Percentiles rank a stretch among this genome's conserved stretches.
Evolutionary conservation across 805 yeast genomes (phyloP).

Genomic region (Sungouiozyma ichnusensis): DNA sequence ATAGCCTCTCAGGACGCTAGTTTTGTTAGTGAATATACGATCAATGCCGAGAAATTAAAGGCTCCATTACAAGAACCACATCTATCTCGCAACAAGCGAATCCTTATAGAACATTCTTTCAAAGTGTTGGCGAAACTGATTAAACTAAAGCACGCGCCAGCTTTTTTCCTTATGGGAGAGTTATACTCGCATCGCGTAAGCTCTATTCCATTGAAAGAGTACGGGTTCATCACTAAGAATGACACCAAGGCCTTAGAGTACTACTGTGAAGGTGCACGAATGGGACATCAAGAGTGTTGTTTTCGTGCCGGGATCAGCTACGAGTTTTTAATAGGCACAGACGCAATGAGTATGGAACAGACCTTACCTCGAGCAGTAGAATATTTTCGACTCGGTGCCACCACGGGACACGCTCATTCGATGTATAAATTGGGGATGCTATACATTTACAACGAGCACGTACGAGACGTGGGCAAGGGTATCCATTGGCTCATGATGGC

Average conservation of each 20-base stretch:
- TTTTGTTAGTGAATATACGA: slow-evolving; percentile 34
- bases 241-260: slow-evolving; percentile 50
- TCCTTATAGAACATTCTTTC: slow-evolving; percentile 46
- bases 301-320: slow-evolving; percentile 62
- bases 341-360: slow-evolving; percentile 34
- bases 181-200: slow-evolving; percentile 38
- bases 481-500: slow-evolving; percentile 45
- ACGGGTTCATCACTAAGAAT: slow-evolving; percentile 36
- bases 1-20: slow-evolving; percentile 36
- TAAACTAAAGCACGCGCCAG: slow-evolving; percentile 39
- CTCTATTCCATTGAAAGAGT: slow-evolving; percentile 21
- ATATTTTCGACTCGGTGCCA: slow-evolving; percentile 52
- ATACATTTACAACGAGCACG: slow-evolving; percentile 20
- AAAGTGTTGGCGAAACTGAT: slow-evolving; percentile 50
- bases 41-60: slow-evolving; percentile 37
- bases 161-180: slow-evolving; percentile 51
- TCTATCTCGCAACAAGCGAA: slow-evolving; percentile 41
- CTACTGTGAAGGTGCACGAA: slow-evolving; percentile 49
- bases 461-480: slow-evolving; percentile 20
- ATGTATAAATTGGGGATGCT: slow-evolving; percentile 57
- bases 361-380: slow-evolving; percentile 36
- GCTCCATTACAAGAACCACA: slow-evolving; percentile 33
- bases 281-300: slow-evolving; percentile 48
- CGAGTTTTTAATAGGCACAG: slow-evolving; percentile 44
- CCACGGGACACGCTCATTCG: slow-evolving; percentile 43